Conservation (phyloP, 2,329 filamentous ascomycete species). For the Beauveria varroae region DNA sequence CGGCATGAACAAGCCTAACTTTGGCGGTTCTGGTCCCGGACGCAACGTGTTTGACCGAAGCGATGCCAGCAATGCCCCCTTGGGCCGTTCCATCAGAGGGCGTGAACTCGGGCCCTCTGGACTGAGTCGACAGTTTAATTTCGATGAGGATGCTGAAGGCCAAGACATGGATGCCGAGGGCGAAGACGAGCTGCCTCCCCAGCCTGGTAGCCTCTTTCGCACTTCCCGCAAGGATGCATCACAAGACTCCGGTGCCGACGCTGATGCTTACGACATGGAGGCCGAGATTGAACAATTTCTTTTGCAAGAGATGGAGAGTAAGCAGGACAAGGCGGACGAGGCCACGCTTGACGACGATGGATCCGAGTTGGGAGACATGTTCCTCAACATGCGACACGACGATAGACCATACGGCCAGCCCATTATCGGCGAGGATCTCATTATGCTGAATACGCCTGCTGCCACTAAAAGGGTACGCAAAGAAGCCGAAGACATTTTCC, state of each 20-base stretch:
- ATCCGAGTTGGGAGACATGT: slow-evolving; percentile 39
- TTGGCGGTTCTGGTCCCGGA: slow-evolving; percentile 26
- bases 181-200: slow-evolving; percentile 27
- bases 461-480: slow-evolving; percentile 44
- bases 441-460: slow-evolving; percentile 49
- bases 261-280: slow-evolving; percentile 25
- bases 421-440: slow-evolving; percentile 39
- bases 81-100: slow-evolving; percentile 41
- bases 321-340: slow-evolving; percentile 30
- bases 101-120: slow-evolving; percentile 40
- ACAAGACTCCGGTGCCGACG: slow-evolving; percentile 18
- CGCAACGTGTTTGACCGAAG: slow-evolving; percentile 31
- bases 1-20: slow-evolving; percentile 31
- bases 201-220: slow-evolving; percentile 26
- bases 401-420: slow-evolving; percentile 31
- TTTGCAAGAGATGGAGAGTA: slow-evolving; percentile 23
- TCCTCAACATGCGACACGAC: slow-evolving; percentile 40
- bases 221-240: slow-evolving; percentile 13
- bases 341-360: slow-evolving; percentile 32
- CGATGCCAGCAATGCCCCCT: slow-evolving; percentile 32
- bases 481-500: slow-evolving; percentile 50
- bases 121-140: slow-evolving; percentile 37
- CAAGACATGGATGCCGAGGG: slow-evolving; percentile 26
- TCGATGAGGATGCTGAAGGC: slow-evolving; percentile 25
- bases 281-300: slow-evolving; percentile 31